Conservation (phyloP, 805 yeast species). For the Kregervanrija delftensis region DNA sequence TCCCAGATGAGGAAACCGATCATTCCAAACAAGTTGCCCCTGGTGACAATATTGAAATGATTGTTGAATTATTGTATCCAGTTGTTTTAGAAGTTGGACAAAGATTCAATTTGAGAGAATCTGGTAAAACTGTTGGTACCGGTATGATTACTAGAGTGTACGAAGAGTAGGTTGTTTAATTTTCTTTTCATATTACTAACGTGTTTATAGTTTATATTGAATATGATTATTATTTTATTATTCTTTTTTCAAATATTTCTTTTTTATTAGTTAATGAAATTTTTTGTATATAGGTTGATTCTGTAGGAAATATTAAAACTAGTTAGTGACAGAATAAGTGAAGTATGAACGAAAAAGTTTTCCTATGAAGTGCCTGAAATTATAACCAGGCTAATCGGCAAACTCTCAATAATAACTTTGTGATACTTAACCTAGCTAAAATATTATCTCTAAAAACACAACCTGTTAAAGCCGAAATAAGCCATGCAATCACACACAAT, state of each 20-base stretch:
- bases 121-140: slow-evolving; percentile 98
- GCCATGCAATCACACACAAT: no score
- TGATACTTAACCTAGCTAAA: no score
- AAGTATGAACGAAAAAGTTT: no score
- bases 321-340: no score
- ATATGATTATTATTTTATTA: neutral
- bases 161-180: slow-evolving; percentile 14
- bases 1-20: slow-evolving; percentile 78
- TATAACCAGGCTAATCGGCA: no score
- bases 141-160: slow-evolving; percentile 83
- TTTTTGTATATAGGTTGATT: neutral
- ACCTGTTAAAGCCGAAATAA: no score
- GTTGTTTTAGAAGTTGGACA: slow-evolving; percentile 94
- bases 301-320: neutral
- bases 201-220: slow-evolving; percentile 10
- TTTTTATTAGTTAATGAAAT: neutral
- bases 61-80: slow-evolving; percentile 80
- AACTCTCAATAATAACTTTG: no score
- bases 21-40: slow-evolving; percentile 90
- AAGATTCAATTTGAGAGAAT: slow-evolving; percentile 99
- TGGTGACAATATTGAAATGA: slow-evolving; percentile 98
- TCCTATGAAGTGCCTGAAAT: no score
- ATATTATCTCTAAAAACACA: no score
- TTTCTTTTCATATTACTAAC: neutral
- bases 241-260: neutral